Percentiles rank a stretch among this genome's conserved stretches.
Conservation (phyloP, 768 basidiomycete genomes). For the Panaeolus cyanescens region DNA sequence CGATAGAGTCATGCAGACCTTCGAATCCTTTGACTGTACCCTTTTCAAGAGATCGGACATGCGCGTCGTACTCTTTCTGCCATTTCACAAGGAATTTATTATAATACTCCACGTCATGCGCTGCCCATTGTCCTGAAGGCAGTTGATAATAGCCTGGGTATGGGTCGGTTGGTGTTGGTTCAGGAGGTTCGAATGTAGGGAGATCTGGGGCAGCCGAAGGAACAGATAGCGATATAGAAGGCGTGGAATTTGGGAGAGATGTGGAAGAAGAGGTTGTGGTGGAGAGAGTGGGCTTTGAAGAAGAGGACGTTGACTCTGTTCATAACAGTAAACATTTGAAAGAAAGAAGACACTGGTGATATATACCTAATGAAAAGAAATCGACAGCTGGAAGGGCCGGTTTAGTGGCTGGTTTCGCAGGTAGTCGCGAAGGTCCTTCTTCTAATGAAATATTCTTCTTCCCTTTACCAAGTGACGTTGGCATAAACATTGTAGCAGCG, state of each 20-base stretch:
- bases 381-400: constrained; percentile 44
- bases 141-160: constrained; percentile 89
- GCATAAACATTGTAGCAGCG: constrained; percentile 53
- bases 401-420: neutral
- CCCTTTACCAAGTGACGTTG: constrained; percentile 60
- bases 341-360: neutral
- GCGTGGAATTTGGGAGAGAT: constrained; percentile 10
- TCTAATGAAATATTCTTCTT: constrained; percentile 60
- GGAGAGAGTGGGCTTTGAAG: constrained; percentile 12
- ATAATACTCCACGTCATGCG: constrained; percentile 73
- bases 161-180: constrained; percentile 71
- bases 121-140: constrained; percentile 79
- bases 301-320: constrained; percentile 20
- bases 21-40: constrained; percentile 71
- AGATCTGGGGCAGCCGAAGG: constrained; percentile 60
- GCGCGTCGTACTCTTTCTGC: constrained; percentile 70
- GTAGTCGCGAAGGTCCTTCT: constrained; percentile 24
- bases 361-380: constrained; percentile 70
- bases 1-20: constrained; percentile 53
- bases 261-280: neutral
- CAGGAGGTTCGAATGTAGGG: constrained; percentile 69
- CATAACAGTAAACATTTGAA: neutral
- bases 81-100: constrained; percentile 68
- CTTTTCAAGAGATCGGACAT: constrained; percentile 75
- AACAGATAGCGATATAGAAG: constrained; percentile 23